Evolutionary conservation across 768 basidiomycete genomes (phyloP).

Genomic region (Trametes cingulata): DNA sequence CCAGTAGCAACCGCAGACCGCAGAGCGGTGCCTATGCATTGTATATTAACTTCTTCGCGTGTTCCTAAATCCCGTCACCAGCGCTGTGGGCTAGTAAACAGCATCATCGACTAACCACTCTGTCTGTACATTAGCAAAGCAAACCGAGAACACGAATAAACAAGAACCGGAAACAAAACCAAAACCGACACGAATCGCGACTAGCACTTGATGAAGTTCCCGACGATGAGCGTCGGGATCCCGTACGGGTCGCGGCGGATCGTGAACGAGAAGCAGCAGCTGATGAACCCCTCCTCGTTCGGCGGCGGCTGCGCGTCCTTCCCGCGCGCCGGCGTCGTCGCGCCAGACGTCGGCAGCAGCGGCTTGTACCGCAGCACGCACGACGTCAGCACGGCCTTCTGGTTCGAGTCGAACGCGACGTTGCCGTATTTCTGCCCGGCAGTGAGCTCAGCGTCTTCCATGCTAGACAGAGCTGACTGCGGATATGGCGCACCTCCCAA

Average conservation of each 20-base stretch:
- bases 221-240: constrained; percentile 88
- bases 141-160: background rate
- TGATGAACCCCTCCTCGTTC: constrained; percentile 75
- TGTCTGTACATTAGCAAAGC: constrained; percentile 8
- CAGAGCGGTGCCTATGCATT: too few relatives aligned
- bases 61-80: background rate
- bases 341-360: constrained; percentile 44
- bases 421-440: constrained; percentile 85
- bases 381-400: constrained; percentile 91
- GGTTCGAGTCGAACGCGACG: constrained; percentile 87
- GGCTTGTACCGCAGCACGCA: constrained; percentile 86
- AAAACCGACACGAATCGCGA: background rate
- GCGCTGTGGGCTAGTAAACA: background rate
- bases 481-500: constrained; percentile 72
- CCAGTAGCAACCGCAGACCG: too few relatives aligned
- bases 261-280: constrained; percentile 90
- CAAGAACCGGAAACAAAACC: background rate
- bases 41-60: too few relatives aligned
- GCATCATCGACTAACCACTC: background rate
- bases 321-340: constrained; percentile 33
- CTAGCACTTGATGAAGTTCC: constrained; percentile 75
- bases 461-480: background rate
- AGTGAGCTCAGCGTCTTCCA: background rate
- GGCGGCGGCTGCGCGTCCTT: constrained; percentile 35
- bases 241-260: constrained; percentile 84